Percentiles rank a stretch among this genome's conserved stretches.
These are phyloP conservation scores for Pyrenopolyporus hunteri DNA, from an alignment of 495 filamentous ascomycete genomes.

Conservation along the genomic window DNA sequence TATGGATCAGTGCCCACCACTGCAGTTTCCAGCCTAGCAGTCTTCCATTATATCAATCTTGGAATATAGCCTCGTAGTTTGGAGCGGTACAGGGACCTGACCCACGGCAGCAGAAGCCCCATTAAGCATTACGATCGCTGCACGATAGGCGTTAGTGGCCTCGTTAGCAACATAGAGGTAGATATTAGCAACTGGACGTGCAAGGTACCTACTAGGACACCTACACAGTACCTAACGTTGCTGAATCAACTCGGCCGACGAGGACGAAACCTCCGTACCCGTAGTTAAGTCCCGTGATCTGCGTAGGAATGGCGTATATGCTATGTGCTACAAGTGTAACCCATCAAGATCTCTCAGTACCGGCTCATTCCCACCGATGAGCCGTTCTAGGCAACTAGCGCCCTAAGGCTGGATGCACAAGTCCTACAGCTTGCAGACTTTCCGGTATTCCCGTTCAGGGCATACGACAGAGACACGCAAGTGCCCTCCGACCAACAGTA, in stretches of 20 bases:
- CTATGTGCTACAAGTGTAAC: not conserved
- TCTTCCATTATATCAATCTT: not conserved
- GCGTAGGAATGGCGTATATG: not conserved
- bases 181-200: not conserved
- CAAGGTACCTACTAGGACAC: too few relatives aligned
- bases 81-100: not conserved
- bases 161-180: not conserved
- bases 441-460: not conserved
- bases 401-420: not conserved
- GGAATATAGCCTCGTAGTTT: not conserved
- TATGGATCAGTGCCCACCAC: not conserved
- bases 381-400: not conserved
- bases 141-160: not conserved
- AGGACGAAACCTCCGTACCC: not conserved
- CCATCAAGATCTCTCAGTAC: not conserved
- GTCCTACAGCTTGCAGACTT: not conserved
- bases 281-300: not conserved
- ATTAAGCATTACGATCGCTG: not conserved
- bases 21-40: not conserved
- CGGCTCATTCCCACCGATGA: not conserved
- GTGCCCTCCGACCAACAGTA: not conserved
- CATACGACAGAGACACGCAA: not conserved
- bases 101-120: not conserved
- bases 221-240: too few relatives aligned
- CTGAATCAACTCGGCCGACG: not conserved